Evolutionary conservation across 2,329 filamentous ascomycete species (phyloP).

Genomic region (Neopestalotiopsis sp.): DNA sequence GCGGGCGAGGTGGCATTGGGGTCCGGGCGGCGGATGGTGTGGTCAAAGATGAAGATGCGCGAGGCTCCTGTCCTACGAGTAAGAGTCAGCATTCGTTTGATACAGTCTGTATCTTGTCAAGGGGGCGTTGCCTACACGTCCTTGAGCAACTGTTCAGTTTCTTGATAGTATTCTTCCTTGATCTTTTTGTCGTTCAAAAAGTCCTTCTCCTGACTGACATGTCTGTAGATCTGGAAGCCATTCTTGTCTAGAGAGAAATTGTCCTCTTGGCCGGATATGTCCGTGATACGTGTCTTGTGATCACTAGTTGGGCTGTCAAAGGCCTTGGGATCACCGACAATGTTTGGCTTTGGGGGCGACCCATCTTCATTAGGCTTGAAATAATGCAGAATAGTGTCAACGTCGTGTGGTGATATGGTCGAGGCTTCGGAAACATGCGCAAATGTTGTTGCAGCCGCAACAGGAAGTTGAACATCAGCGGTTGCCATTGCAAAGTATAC

Average conservation of each 20-base stretch:
- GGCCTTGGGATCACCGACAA: constrained; percentile 41
- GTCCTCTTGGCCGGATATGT: constrained; percentile 42
- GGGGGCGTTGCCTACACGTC: constrained; percentile 49
- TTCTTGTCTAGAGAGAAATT: constrained; percentile 44
- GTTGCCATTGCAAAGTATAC: constrained; percentile 31
- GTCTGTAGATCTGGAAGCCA: constrained; percentile 42
- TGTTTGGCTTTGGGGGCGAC: constrained; percentile 42
- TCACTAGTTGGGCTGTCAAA: constrained; percentile 35
- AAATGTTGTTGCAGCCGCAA: constrained; percentile 24
- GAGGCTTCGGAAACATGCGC: constrained; percentile 22
- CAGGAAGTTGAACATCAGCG: constrained; percentile 32
- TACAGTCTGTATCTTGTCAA: not conserved
- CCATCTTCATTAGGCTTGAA: constrained; percentile 48
- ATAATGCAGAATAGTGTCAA: constrained; percentile 44
- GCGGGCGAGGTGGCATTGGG: constrained; percentile 48
- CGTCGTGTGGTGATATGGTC: constrained; percentile 30
- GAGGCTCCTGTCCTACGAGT: constrained; percentile 54
- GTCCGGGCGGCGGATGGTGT: constrained; percentile 52
- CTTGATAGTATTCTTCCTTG: constrained; percentile 71
- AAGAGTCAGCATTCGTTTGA: not conserved
- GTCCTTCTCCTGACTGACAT: constrained; percentile 40
- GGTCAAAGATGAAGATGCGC: constrained; percentile 63
- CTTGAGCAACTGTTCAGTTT: constrained; percentile 71
- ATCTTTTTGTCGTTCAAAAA: constrained; percentile 65
- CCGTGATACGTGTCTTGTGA: constrained; percentile 39